These are phyloP conservation scores for Phytophthora ohioensis DNA, from an alignment of 352 stramenopile species.

Conservation along the genomic window DNA sequence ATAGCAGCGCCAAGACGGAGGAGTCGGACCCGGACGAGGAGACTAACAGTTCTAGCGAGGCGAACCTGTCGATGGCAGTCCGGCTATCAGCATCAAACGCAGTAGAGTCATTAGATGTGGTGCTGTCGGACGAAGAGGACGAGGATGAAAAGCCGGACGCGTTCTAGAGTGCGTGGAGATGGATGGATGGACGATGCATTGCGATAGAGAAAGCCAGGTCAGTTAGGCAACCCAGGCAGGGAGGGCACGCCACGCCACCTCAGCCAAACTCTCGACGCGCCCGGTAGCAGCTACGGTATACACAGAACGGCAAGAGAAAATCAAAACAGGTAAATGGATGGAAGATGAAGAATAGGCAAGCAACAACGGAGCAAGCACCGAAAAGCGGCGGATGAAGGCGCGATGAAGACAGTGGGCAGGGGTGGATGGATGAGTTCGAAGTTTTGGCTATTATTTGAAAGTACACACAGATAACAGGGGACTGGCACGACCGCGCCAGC, in stretches of 20 bases:
- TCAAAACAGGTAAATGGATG: conserved; percentile 44
- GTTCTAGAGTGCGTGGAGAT: conserved; percentile 34
- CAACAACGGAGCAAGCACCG: conserved; percentile 24
- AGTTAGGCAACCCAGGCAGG: conserved; percentile 34
- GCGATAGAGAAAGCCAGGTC: conserved; percentile 48
- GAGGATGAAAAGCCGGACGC: conserved; percentile 46
- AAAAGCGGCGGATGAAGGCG: conserved; percentile 51
- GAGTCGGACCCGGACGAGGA: conserved; percentile 66
- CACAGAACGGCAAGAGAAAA: conserved; percentile 31
- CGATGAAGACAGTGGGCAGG: conserved; percentile 28
- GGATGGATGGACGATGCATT: conserved; percentile 43
- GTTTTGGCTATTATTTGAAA: conserved; percentile 52
- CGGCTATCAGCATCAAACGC: conserved; percentile 48
- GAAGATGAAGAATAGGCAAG: conserved; percentile 19
- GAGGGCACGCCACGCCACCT: conserved; percentile 30
- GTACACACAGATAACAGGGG: conserved; percentile 33
- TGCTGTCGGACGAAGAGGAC: conserved; percentile 55
- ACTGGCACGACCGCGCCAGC: conserved; percentile 34
- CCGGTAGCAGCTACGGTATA: conserved; percentile 40
- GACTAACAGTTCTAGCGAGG: conserved; percentile 35
- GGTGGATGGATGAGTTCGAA: conserved; percentile 40
- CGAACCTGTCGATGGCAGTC: conserved; percentile 40
- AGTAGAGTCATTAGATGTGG: conserved; percentile 54
- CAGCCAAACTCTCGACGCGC: conserved; percentile 24
- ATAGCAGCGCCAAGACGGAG: conserved; percentile 64